These are phyloP conservation scores for Centrapalus pauciflorus DNA, from an alignment of 129 eudicot genomes.

Conservation along the genomic window DNA sequence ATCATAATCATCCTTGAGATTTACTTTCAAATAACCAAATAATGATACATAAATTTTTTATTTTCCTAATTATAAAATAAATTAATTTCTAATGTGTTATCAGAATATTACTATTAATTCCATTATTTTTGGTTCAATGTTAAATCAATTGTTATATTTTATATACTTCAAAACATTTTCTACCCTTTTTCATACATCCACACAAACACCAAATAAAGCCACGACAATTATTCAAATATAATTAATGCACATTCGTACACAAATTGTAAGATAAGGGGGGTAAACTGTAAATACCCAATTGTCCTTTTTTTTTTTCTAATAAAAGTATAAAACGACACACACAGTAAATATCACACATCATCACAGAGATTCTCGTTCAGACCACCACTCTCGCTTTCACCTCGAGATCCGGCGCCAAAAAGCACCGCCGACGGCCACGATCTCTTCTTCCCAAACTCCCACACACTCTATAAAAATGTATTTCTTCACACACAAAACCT, in stretches of 20 bases:
- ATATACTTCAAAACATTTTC: neutral
- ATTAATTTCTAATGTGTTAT: too few relatives aligned
- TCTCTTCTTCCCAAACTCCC: constrained; percentile 34
- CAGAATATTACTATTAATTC: too few relatives aligned
- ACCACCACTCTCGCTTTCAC: constrained; percentile 5
- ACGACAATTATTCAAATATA: neutral
- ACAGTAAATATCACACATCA: constrained; percentile 18
- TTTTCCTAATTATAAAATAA: too few relatives aligned
- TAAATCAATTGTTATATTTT: too few relatives aligned
- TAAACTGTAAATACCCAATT: constrained; percentile 2
- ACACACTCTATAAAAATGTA: neutral
- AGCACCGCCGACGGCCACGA: constrained; percentile 25
- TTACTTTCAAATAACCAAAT: neutral
- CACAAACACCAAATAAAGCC: neutral
- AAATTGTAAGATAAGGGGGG: neutral
- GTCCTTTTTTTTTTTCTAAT: too few relatives aligned
- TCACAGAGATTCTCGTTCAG: constrained; percentile 19
- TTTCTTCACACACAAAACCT: neutral
- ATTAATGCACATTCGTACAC: neutral
- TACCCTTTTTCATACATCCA: neutral
- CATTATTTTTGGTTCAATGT: too few relatives aligned
- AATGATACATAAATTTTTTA: neutral
- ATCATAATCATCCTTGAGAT: neutral
- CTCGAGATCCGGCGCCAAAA: constrained; percentile 7
- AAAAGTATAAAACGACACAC: constrained; percentile 4